phyloP scores from a whole-genome alignment of 768 basidiomycete genomes.

The Phaffia tasmanica region DNA sequence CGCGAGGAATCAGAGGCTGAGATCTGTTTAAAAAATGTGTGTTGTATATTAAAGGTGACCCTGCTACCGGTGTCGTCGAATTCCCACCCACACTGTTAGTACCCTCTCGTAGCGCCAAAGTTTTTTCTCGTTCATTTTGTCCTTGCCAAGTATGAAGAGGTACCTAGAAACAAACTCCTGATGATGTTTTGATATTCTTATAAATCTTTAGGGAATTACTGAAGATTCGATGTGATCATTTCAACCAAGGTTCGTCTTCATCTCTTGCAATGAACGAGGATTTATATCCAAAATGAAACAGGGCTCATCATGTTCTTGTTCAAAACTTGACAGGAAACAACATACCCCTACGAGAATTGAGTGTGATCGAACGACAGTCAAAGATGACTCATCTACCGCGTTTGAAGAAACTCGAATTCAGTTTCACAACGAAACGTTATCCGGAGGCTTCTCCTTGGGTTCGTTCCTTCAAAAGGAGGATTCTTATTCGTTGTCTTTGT shows the following conservation, averaged over 20 bases:
- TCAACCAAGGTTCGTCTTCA: constrained; percentile 3
- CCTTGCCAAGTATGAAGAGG: no score
- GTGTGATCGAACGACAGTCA: neutral
- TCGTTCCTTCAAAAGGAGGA: no score
- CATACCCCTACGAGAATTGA: neutral
- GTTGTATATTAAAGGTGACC: neutral
- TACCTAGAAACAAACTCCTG: no score
- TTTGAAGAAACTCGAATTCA: constrained; percentile 6
- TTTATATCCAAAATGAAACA: no score
- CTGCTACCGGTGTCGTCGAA: neutral
- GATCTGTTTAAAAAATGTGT: no score
- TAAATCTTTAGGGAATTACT: neutral
- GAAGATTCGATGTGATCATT: constrained; percentile 18
- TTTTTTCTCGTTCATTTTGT: no score
- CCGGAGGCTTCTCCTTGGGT: constrained; percentile 7
- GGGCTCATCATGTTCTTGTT: no score
- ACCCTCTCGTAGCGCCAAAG: no score
- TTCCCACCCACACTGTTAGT: constrained; percentile 8
- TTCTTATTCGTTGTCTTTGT: no score
- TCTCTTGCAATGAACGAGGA: no score
- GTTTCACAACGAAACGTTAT: constrained; percentile 13
- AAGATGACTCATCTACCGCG: neutral
- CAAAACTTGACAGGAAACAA: neutral
- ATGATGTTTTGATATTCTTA: no score
- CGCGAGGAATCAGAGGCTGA: no score